Base-by-base conservation (phyloP, 352 stramenopile species). In the Pythium insidiosum region DNA sequence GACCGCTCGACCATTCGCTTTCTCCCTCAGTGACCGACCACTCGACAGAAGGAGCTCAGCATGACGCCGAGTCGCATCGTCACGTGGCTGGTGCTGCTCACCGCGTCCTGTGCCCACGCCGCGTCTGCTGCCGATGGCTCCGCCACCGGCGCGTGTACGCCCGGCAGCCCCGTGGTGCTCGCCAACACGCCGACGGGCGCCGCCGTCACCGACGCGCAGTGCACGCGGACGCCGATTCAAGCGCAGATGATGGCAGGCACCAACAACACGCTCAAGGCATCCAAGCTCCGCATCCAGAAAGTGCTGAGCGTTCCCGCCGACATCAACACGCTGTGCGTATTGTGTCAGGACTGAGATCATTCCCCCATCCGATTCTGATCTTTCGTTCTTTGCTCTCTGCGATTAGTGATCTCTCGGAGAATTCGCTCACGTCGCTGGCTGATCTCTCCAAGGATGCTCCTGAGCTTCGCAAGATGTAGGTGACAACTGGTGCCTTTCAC, bases 221-320 rank as follows among this genome's bases (percentile, higher is more conserved):
- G 72, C 44, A 46, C 53, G 15, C 38, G 55, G 13, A 68, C 58
- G 2, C 37, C 44, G 12, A 33, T 85, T 23, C 36, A 39, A 6
- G 59, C 82, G 28, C 52, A 42, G 43, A 52, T 15, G 3, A 5
- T 40, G 9, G 2, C 23, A 9, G 45, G 49, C 13, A 56, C 61
- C 18, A 58, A 65, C 37, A 45, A 40, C 39, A 63, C 61, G 36
- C 57, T 87, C 22, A 52, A 44, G 13, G 74, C 63, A 35, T 63
- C 44, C 23, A 63, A 48, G 1, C 38, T 68, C 44, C 57, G 58
- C 38, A 84, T 88, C 52, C 15, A 78, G 49, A 39, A 59, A 34
- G 61, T 88, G 10, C 38, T 63, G 18, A 82, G 69, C 44, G n/a
- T n/a, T n/a, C 50, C 63, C 12, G 72, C 75, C 4, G 44, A 81